phyloP scores from a whole-genome alignment of 2,329 filamentous ascomycete species.

The Cercospora sp. region DNA sequence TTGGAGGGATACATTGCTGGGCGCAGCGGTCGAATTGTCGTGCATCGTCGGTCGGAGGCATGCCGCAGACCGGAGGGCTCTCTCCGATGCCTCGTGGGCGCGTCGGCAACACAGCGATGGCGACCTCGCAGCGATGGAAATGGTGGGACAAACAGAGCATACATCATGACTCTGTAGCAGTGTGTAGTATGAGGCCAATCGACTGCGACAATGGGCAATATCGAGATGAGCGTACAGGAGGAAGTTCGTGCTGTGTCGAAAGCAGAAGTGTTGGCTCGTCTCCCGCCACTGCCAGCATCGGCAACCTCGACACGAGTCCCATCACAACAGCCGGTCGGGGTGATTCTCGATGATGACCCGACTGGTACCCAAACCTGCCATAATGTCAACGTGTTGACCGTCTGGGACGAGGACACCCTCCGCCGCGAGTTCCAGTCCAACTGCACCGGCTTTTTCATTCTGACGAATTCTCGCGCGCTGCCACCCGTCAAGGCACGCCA shows the following conservation, averaged over 20 bases:
- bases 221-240: not conserved
- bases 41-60: not conserved
- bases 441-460: conserved; percentile 57
- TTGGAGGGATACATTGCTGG: not conserved
- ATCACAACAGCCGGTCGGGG: conserved; percentile 3
- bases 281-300: conserved; percentile 3
- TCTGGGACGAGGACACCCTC: conserved; percentile 53
- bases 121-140: not conserved
- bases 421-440: conserved; percentile 46
- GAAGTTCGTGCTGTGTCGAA: conserved; percentile 1
- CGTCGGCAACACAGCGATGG: not conserved
- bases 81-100: not conserved
- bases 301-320: conserved; percentile 16
- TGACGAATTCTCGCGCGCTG: conserved; percentile 60
- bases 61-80: not conserved
- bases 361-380: conserved; percentile 63
- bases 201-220: conserved; percentile 1
- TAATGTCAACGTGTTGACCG: conserved; percentile 56
- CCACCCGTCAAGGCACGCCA: conserved; percentile 51
- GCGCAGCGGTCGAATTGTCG: not conserved
- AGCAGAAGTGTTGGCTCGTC: conserved; percentile 9
- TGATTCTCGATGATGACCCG: conserved; percentile 11
- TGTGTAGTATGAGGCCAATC: not conserved
- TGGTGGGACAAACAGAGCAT: not conserved
- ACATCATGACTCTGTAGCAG: not conserved